Percentiles rank a stretch among this genome's conserved stretches.
Conservation (phyloP, 1,139 yeast species). For the Pichia kudriavzevii region DNA sequence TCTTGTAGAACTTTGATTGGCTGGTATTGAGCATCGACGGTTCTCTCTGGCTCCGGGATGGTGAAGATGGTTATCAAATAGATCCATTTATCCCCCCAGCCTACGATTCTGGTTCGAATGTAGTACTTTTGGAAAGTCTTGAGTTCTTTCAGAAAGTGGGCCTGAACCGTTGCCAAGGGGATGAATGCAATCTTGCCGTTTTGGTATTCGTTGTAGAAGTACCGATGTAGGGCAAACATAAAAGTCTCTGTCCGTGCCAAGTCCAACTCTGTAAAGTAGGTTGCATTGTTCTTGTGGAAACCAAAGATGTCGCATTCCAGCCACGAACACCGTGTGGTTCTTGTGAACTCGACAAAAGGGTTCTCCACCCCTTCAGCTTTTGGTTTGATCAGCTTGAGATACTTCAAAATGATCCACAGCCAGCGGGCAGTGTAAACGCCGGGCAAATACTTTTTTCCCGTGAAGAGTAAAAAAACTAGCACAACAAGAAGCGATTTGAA, state of each 20-base stretch:
- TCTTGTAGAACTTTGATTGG: conserved; percentile 4
- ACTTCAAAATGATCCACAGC: conserved; percentile 38
- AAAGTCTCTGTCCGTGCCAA: conserved; percentile 65
- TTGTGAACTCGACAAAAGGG: conserved; percentile 20
- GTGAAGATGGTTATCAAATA: conserved; percentile 58
- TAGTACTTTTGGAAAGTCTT: conserved; percentile 54
- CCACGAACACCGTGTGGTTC: conserved; percentile 58
- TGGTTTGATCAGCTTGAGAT: conserved; percentile 33
- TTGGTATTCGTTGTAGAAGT: conserved; percentile 2
- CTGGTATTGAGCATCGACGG: background rate
- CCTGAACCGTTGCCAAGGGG: conserved; percentile 70
- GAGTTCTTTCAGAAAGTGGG: conserved; percentile 66
- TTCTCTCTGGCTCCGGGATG: conserved; percentile 11
- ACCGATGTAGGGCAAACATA: conserved; percentile 25
- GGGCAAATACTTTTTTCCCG: conserved; percentile 67
- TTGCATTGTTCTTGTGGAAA: conserved; percentile 78
- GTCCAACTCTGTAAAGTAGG: conserved; percentile 81
- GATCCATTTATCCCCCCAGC: conserved; percentile 89
- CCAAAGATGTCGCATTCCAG: conserved; percentile 75
- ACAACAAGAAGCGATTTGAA: background rate
- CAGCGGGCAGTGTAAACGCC: conserved; percentile 60
- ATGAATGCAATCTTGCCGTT: conserved; percentile 43
- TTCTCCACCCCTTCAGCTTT: conserved; percentile 1
- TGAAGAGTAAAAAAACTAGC: background rate
- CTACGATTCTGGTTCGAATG: conserved; percentile 53